phyloP scores from a whole-genome alignment of 257 asterid genomes.

The Lavandula angustifolia region DNA sequence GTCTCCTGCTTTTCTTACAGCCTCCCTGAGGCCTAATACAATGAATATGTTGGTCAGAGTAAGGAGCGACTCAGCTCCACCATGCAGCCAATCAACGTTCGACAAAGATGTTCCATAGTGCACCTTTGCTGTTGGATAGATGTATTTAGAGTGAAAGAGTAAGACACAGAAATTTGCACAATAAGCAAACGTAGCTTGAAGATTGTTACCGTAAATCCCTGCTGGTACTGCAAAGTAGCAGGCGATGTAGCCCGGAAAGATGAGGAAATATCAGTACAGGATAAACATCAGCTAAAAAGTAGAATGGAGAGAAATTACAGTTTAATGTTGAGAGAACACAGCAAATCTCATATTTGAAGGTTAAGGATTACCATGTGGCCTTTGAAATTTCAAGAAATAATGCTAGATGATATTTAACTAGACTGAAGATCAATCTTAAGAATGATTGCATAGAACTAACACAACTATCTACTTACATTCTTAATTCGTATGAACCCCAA shows the following conservation, averaged over 20 bases:
- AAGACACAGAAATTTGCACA: not conserved
- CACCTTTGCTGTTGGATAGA: conserved; percentile 70
- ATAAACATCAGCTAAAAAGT: conserved; percentile 7
- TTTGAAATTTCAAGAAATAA: not conserved
- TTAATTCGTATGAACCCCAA: not conserved
- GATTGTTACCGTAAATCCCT: conserved; percentile 79
- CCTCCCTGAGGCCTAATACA: conserved; percentile 79
- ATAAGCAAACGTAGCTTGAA: conserved; percentile 3
- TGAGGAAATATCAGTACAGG: conserved; percentile 36
- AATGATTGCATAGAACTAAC: not conserved
- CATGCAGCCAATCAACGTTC: conserved; percentile 95
- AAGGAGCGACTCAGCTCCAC: conserved; percentile 96
- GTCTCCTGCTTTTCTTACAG: conserved; percentile 54
- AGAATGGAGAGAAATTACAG: conserved; percentile 1
- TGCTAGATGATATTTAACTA: not conserved
- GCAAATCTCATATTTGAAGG: conserved; percentile 3
- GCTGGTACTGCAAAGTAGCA: conserved; percentile 72
- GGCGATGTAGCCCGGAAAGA: conserved; percentile 40
- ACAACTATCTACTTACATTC: conserved; percentile 4
- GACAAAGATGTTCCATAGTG: conserved; percentile 91
- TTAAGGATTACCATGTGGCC: not conserved
- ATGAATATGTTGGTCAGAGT: conserved; percentile 87
- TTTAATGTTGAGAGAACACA: conserved; percentile 4
- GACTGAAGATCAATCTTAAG: not conserved
- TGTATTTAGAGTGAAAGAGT: not conserved